Conservation (phyloP, 1,284 basidiomycete genomes). For the Austroboletus niveus region DNA sequence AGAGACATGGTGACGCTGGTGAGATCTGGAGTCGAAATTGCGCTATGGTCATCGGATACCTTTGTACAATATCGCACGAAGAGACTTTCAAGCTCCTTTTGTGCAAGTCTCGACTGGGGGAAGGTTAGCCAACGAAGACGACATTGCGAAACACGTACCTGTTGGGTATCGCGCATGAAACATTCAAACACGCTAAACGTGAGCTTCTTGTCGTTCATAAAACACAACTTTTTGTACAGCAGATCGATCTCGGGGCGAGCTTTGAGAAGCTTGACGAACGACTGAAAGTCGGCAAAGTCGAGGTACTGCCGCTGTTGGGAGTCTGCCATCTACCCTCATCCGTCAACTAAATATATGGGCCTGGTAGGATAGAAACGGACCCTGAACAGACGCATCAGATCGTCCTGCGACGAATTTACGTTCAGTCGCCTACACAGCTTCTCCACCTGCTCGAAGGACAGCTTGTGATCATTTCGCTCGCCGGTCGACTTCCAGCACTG, state of each 20-base stretch:
- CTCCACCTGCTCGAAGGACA: conserved; percentile 74
- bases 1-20: conserved; percentile 44
- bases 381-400: conserved; percentile 66
- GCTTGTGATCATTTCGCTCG: conserved; percentile 57
- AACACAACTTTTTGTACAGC: conserved; percentile 57
- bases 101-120: conserved; percentile 46
- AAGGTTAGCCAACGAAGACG: conserved; percentile 8
- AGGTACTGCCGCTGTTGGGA: conserved; percentile 62
- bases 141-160: conserved; percentile 39
- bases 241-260: conserved; percentile 76
- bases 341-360: background rate
- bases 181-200: conserved; percentile 55
- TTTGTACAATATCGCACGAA: conserved; percentile 54
- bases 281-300: conserved; percentile 82
- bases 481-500: conserved; percentile 81
- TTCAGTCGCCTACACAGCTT: conserved; percentile 76
- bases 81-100: conserved; percentile 47
- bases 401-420: conserved; percentile 62
- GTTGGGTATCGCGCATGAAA: conserved; percentile 71
- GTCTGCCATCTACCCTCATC: conserved; percentile 62
- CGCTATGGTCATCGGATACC: background rate
- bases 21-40: conserved; percentile 11
- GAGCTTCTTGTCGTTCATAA: conserved; percentile 42
- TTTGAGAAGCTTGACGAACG: conserved; percentile 85
- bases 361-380: conserved; percentile 34